These are phyloP conservation scores for Sclerotinia spermophila DNA, from an alignment of 2,329 filamentous ascomycete species.

Conservation along the genomic window DNA sequence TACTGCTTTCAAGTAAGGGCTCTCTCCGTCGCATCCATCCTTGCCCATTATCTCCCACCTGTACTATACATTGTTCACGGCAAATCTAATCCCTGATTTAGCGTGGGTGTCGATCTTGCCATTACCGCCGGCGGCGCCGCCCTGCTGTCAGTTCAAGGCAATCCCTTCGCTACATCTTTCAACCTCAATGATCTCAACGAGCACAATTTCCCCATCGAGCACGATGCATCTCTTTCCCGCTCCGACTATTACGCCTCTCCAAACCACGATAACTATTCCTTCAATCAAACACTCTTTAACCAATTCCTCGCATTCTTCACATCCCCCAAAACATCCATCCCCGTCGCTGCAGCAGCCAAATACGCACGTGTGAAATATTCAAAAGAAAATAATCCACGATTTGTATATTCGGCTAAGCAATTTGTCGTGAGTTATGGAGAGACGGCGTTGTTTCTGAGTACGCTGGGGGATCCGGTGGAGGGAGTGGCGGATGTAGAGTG, in stretches of 20 bases:
- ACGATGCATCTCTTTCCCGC: conserved; percentile 38
- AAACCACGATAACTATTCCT: background rate
- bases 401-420: background rate
- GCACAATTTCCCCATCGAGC: conserved; percentile 40
- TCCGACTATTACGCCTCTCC: conserved; percentile 34
- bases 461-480: background rate
- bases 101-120: conserved; percentile 36
- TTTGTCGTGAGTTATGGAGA: background rate
- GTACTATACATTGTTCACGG: background rate
- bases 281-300: background rate
- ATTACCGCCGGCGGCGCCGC: conserved; percentile 32
- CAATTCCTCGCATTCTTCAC: background rate
- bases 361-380: background rate
- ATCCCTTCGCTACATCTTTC: conserved; percentile 27
- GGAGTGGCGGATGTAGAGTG: background rate
- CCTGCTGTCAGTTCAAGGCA: conserved; percentile 24
- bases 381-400: background rate
- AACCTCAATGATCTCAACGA: conserved; percentile 27
- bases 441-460: background rate
- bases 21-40: background rate
- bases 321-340: background rate
- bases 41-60: too few relatives aligned
- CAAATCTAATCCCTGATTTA: conserved; percentile 31
- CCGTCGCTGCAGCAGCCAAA: background rate
- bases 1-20: background rate